These are phyloP conservation scores for Xylariaceae sp. DNA, from an alignment of 2,329 filamentous ascomycete genomes.

Conservation along the genomic window DNA sequence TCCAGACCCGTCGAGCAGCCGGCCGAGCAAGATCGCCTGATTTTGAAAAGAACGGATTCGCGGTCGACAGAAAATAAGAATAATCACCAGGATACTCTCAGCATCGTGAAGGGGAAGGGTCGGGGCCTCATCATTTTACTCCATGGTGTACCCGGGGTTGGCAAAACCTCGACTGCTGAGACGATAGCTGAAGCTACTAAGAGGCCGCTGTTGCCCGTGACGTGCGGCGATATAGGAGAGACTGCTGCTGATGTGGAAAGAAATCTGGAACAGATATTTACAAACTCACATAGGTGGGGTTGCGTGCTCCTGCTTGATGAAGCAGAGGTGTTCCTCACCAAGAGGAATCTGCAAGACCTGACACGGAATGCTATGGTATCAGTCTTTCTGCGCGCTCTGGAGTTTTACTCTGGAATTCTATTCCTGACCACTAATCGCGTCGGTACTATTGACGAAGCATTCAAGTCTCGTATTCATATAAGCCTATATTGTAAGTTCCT, in stretches of 20 bases:
- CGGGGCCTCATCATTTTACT: constrained; percentile 33
- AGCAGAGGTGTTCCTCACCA: constrained; percentile 21
- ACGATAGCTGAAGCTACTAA: constrained; percentile 25
- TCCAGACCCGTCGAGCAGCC: constrained; percentile 11
- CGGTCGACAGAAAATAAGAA: background rate
- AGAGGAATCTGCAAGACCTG: constrained; percentile 23
- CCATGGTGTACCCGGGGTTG: constrained; percentile 38
- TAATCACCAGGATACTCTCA: constrained; percentile 1
- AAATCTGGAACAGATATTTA: constrained; percentile 28
- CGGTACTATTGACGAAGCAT: constrained; percentile 49
- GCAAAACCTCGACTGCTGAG: constrained; percentile 40
- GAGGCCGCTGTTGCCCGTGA: constrained; percentile 23
- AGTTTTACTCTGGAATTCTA: constrained; percentile 47
- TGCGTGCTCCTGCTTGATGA: constrained; percentile 26
- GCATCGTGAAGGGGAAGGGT: constrained; percentile 7
- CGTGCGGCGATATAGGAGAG: constrained; percentile 39
- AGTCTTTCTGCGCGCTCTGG: constrained; percentile 45
- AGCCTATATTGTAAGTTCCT: constrained; percentile 6
- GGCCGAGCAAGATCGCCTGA: constrained; percentile 3
- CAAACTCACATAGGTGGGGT: constrained; percentile 24
- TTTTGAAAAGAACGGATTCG: background rate
- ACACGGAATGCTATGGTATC: constrained; percentile 30
- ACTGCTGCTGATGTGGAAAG: constrained; percentile 36
- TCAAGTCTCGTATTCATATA: constrained; percentile 41
- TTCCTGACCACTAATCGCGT: constrained; percentile 52